Conservation (phyloP, 257 asterid species). For the Nicotiana sylvestris region DNA sequence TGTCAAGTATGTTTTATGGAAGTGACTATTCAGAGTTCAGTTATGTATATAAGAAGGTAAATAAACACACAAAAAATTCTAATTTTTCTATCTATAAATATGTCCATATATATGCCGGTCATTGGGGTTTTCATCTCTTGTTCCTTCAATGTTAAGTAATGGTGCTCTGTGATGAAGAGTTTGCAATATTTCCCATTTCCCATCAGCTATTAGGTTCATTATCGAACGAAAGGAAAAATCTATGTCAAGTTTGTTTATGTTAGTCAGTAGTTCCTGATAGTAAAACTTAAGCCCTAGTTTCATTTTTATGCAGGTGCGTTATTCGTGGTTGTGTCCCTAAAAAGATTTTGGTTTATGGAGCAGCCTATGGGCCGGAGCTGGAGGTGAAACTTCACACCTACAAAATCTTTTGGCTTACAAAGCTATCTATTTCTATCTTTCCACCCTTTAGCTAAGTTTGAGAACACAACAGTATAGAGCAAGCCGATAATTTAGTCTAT, state of each 20-base stretch:
- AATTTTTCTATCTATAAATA: neutral
- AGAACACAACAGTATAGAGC: neutral
- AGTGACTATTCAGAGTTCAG: neutral
- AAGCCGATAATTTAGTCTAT: neutral
- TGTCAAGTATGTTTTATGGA: neutral
- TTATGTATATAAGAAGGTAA: neutral
- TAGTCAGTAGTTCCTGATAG: neutral
- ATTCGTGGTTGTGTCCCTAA: slow-evolving; percentile 99
- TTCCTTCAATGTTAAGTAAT: neutral
- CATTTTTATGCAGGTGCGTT: slow-evolving; percentile 63
- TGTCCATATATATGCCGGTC: neutral
- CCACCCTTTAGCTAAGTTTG: neutral
- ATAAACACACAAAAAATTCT: neutral
- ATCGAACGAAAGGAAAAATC: neutral
- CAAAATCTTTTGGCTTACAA: neutral
- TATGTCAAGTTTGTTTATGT: neutral
- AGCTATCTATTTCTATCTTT: neutral
- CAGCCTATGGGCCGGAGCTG: slow-evolving; percentile 89
- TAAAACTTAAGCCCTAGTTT: neutral
- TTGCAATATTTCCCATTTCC: neutral
- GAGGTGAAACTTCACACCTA: slow-evolving; percentile 48
- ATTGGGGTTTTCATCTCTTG: neutral
- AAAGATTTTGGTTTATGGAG: slow-evolving; percentile 98
- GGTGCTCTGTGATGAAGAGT: neutral
- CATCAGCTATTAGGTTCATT: neutral